A percentile compares a stretch with the other conserved stretches of the same genome.
These are phyloP conservation scores for Pyricularia pennisetigena DNA, from an alignment of 2,329 filamentous ascomycete species.

Conservation along the genomic window DNA sequence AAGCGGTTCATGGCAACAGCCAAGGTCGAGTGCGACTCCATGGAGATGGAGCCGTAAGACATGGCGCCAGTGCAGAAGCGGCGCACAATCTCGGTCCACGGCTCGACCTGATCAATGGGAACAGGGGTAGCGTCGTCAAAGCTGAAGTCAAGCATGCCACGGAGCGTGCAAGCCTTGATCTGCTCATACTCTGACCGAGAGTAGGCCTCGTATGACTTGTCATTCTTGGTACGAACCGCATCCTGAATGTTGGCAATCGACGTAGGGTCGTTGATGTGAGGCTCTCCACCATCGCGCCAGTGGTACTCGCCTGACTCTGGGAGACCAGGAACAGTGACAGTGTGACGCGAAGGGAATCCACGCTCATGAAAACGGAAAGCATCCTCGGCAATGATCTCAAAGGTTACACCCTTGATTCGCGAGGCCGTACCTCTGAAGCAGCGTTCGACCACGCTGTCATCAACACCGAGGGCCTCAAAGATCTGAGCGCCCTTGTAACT, in stretches of 20 bases:
- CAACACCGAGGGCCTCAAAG: constrained; percentile 89
- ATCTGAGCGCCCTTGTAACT: constrained; percentile 98
- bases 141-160: constrained; percentile 91
- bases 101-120: constrained; percentile 92
- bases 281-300: constrained; percentile 93
- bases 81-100: constrained; percentile 95
- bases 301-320: constrained; percentile 95
- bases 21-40: constrained; percentile 94
- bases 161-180: constrained; percentile 92
- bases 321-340: constrained; percentile 68
- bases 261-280: constrained; percentile 88
- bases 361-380: constrained; percentile 92
- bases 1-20: constrained; percentile 95
- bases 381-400: constrained; percentile 88
- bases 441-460: constrained; percentile 83
- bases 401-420: constrained; percentile 88
- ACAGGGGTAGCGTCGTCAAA: constrained; percentile 80
- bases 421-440: constrained; percentile 94
- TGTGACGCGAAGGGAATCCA: constrained; percentile 74
- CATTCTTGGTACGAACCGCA: constrained; percentile 91
- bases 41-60: constrained; percentile 97
- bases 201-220: constrained; percentile 97
- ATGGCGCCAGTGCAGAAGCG: constrained; percentile 96
- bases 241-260: constrained; percentile 97
- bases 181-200: constrained; percentile 88